Evolutionary conservation across 1,139 yeast genomes (phyloP), one percentile per base, ranked within the genome.

Genomic region (Suhomyces terraborum): DNA sequence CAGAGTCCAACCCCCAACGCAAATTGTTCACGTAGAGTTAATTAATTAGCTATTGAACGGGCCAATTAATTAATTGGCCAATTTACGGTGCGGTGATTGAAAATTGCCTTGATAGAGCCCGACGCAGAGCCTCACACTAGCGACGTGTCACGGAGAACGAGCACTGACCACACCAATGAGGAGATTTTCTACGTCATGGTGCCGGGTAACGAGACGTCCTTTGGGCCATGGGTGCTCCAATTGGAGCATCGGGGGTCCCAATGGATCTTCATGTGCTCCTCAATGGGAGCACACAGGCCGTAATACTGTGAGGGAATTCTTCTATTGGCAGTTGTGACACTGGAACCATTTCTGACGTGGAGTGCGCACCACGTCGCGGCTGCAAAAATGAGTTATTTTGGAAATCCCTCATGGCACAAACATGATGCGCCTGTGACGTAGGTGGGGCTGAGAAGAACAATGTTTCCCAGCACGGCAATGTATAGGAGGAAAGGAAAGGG

Each of bases 391-490:
- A 38, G 42, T 23, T 32, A 40, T 40, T 40, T 40, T 35, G 19
- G 32, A 42, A 42, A 38, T 42, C 42, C 40, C 45, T 35, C 45
- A 42, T 32, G 40, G 23, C 27, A 42, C 45, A 42, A 39, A 42
- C 8, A 5, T 24, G 27, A 24, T 24, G 36, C 23, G 32, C 25
- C n/a, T 20, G 14, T 30, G 32, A 30, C 32, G 32, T 30, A n/a
- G 32, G 21, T 27, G 22, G 27, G 14, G 32, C 16, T 18, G 17
- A 6, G n/a, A 14, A 8, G 4, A 4, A 21, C 23, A 4, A 21
- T 4, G 10, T 8, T n/a, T 21, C 23, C n/a, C n/a, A n/a, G n/a
- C n/a, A n/a, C n/a, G n/a, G n/a, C n/a, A n/a, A 13, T 9, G 35
- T 23, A 22, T 13, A 22, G n/a, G 4, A 13, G 23, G 21, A 28